Base-by-base conservation (phyloP, 139 green algal genomes). In the Chlorella sp. region DNA sequence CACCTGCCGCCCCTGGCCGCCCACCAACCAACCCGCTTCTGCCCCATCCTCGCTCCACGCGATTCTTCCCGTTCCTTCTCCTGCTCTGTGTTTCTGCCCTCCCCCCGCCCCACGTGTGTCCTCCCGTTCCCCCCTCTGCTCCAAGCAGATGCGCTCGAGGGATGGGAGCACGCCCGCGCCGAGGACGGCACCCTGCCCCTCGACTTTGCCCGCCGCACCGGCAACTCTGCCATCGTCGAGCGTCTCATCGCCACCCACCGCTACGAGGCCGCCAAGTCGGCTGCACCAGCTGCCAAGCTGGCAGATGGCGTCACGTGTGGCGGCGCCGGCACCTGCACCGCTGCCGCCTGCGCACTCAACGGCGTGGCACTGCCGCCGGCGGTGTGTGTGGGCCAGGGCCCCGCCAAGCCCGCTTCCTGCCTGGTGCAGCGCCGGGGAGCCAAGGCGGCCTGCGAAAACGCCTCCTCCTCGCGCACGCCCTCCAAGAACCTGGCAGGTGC, bases 171-270 rank as follows among this genome's bases (percentile, higher is more conserved):
- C 32, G 76, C 75, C 0, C 14, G 61, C 19, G 83, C 91, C 21
- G 89, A 91, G 39, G 92, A 93, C 37, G 92, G 92, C 87, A 53
- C 75, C 21, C 90, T 91, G 24, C 92, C 92, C 48, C 66, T 93
- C 53, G 85, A 86, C 22, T 91, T 91, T 73, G 92, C 92, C 30
- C 68, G 66, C 34, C 36, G 24, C 48, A 76, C 37, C n/a, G 91
- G 92, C 39, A 86, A 71, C 64, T 71, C 64, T 28, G 64, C 64
- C 64, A 18, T 71, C 64, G 64, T 94, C 34, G 87, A 91, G 79
- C 73, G 81, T 34, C n/a, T 90, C 86, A 83, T 93, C 53, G 86
- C 82, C 32, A 68, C 37, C 68, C 76, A 36, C 30, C 77, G 42
- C 14, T 90, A 81, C 48, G 53, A 90, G 75, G 40, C 42, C 81